A percentile compares a stretch with the other conserved stretches of the same genome.
These are phyloP conservation scores for rapeseed (Brassica napus) DNA, from an alignment of 345 rosid species.

Conservation along the genomic window DNA sequence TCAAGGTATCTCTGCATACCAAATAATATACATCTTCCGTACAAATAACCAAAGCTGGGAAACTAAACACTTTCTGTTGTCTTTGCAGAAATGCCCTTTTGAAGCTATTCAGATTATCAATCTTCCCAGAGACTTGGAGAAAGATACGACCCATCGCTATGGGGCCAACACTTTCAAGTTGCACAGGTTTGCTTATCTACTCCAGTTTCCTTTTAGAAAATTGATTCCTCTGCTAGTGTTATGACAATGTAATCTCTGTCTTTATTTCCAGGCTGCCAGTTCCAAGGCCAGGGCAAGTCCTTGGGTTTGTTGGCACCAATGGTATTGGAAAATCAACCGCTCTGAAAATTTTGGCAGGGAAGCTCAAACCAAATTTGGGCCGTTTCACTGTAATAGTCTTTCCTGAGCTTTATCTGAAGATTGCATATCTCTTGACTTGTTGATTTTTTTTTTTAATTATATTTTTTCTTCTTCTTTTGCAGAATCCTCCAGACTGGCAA, in stretches of 20 bases:
- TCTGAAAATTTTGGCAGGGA: constrained; percentile 91
- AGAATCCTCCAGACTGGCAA: constrained; percentile 99
- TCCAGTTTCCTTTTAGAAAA: background rate
- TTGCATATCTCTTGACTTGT: background rate
- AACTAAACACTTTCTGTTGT: background rate
- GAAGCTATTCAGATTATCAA: constrained; percentile 82
- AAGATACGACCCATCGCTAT: constrained; percentile 96
- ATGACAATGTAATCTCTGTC: constrained; percentile 15
- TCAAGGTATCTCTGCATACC: constrained; percentile 60
- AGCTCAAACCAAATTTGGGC: constrained; percentile 97
- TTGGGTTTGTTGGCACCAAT: constrained; percentile 98
- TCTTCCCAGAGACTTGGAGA: constrained; percentile 50
- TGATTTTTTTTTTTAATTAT: background rate
- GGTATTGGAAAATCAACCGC: constrained; percentile 99
- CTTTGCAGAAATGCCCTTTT: constrained; percentile 90
- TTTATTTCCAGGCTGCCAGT: constrained; percentile 75
- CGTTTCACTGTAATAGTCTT: constrained; percentile 66
- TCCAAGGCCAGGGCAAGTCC: constrained; percentile 98
- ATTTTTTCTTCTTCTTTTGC: constrained; percentile 9
- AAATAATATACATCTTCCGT: no score
- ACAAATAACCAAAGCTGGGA: background rate
- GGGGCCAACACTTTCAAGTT: constrained; percentile 91
- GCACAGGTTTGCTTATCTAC: constrained; percentile 61
- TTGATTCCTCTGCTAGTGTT: constrained; percentile 10
- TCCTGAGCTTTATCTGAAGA: background rate